phyloP scores from a whole-genome alignment of 805 yeast species.

The Dipodascus albidus region DNA sequence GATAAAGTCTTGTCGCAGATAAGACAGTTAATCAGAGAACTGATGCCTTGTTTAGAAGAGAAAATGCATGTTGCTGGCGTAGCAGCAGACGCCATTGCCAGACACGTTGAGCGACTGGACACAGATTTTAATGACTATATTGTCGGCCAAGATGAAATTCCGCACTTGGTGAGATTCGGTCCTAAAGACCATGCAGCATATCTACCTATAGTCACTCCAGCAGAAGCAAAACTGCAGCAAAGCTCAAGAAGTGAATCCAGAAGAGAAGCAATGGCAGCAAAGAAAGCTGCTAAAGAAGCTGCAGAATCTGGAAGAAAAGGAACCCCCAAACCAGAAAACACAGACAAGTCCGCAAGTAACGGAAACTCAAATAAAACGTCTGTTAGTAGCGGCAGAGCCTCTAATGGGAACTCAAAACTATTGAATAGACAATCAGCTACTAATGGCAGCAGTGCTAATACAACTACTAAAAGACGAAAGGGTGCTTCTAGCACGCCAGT shows the following conservation, averaged over 20 bases:
- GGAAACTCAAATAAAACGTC: slow-evolving; percentile 7
- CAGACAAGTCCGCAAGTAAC: slow-evolving; percentile 13
- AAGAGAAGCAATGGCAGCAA: slow-evolving; percentile 88
- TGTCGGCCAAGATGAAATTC: slow-evolving; percentile 67
- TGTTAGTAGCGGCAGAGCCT: slow-evolving; percentile 5
- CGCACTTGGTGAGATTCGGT: slow-evolving; percentile 66
- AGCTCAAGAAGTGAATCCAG: slow-evolving; percentile 73
- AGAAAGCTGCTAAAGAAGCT: slow-evolving; percentile 41
- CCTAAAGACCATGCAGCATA: slow-evolving; percentile 87
- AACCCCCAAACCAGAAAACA: slow-evolving; percentile 6
- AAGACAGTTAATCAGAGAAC: slow-evolving; percentile 40
- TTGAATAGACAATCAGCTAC: background rate
- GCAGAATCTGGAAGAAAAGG: slow-evolving; percentile 12
- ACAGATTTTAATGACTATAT: slow-evolving; percentile 53
- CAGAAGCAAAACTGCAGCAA: slow-evolving; percentile 31
- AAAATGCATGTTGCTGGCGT: slow-evolving; percentile 95
- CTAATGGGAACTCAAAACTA: background rate
- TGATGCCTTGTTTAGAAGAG: slow-evolving; percentile 89
- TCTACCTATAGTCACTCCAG: slow-evolving; percentile 38
- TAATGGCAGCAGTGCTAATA: background rate
- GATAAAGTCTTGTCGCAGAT: slow-evolving; percentile 26
- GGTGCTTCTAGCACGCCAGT: slow-evolving; percentile 8
- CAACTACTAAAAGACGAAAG: slow-evolving; percentile 14
- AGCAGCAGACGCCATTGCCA: slow-evolving; percentile 66
- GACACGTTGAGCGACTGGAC: slow-evolving; percentile 63